Percentiles rank a stretch among this genome's conserved stretches.
Conservation (phyloP, 2,329 filamentous ascomycete species). For the Colletotrichum eremochloae region DNA sequence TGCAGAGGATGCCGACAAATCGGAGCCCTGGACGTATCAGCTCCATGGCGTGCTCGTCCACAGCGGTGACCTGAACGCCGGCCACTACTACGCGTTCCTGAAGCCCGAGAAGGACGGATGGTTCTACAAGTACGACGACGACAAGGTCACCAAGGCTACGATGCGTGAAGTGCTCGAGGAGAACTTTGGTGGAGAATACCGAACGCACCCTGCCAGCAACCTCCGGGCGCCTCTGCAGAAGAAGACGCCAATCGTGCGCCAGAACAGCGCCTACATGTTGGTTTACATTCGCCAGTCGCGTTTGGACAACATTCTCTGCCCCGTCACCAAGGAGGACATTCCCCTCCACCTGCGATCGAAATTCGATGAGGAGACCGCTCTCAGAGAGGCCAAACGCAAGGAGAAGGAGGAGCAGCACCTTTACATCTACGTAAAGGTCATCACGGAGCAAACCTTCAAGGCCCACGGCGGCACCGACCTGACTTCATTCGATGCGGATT, state of each 20-base stretch:
- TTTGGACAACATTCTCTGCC: constrained; percentile 84
- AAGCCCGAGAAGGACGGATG: constrained; percentile 93
- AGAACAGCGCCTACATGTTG: constrained; percentile 96
- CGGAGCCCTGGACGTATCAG: constrained; percentile 91
- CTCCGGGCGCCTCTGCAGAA: constrained; percentile 64
- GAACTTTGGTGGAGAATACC: constrained; percentile 93
- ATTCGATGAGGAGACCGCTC: constrained; percentile 84
- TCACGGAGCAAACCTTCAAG: constrained; percentile 85
- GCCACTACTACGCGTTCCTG: constrained; percentile 97
- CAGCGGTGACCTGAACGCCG: constrained; percentile 95
- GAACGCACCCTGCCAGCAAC: constrained; percentile 59
- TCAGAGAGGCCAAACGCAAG: constrained; percentile 81
- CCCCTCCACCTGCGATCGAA: constrained; percentile 79
- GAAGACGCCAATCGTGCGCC: constrained; percentile 71
- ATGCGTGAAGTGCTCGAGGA: constrained; percentile 93
- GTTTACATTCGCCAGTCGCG: constrained; percentile 94
- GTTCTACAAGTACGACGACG: constrained; percentile 98
- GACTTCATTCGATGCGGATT: constrained; percentile 73
- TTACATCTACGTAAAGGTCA: constrained; percentile 86
- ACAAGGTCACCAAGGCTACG: constrained; percentile 95
- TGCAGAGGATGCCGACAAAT: constrained; percentile 85
- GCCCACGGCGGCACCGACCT: constrained; percentile 88
- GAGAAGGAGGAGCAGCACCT: constrained; percentile 95
- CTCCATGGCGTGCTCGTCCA: constrained; percentile 96
- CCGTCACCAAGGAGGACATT: constrained; percentile 82